Conservation (phyloP, 257 asterid species). For the Dorcoceras hygrometricum region DNA sequence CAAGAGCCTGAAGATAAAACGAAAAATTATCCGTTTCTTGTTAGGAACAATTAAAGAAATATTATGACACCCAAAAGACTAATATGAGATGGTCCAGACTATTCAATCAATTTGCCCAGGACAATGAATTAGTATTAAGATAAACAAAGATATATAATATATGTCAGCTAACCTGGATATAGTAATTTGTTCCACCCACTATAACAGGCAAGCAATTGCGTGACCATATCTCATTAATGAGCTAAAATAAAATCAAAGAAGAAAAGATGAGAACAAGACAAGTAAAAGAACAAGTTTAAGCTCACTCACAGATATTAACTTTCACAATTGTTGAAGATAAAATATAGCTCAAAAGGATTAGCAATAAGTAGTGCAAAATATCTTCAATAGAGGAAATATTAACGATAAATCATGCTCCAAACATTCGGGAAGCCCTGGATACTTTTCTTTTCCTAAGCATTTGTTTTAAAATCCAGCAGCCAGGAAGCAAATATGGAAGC, state of each 20-base stretch:
- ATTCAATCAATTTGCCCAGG: no score
- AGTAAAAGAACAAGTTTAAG: background rate
- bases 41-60: conserved; percentile 16
- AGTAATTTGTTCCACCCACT: conserved; percentile 98
- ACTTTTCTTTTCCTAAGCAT: background rate
- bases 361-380: background rate
- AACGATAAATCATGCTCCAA: no score
- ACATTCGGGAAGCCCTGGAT: background rate
- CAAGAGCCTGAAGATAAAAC: conserved; percentile 65
- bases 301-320: background rate
- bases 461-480: background rate
- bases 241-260: conserved; percentile 37
- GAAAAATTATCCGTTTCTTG: conserved; percentile 24
- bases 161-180: conserved; percentile 69
- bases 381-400: background rate
- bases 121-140: background rate
- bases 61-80: no score
- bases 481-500: background rate
- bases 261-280: conserved; percentile 25
- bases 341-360: background rate
- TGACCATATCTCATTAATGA: conserved; percentile 67
- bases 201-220: conserved; percentile 80
- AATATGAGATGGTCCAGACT: conserved; percentile 17
- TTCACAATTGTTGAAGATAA: no score
- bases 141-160: background rate